phyloP scores from a whole-genome alignment of 371 early-diverging fungal genomes.

The Caulochytrium protostelioides region DNA sequence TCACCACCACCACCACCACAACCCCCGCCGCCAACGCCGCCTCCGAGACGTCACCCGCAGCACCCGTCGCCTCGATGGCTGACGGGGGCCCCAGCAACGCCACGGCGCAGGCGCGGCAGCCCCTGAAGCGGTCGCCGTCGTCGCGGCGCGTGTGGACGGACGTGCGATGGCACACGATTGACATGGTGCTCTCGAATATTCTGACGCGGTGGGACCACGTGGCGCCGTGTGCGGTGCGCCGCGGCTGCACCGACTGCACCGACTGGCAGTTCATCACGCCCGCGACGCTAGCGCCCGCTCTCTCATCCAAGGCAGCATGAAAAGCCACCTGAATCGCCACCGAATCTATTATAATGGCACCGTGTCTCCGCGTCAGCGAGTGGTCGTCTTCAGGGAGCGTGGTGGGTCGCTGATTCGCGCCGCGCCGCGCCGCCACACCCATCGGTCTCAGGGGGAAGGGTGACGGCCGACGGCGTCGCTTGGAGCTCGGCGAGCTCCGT shows the following conservation, averaged over 20 bases:
- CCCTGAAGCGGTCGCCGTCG: neutral
- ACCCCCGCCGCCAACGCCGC: conserved; percentile 14
- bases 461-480: no score
- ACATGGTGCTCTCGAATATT: conserved; percentile 54
- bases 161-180: conserved; percentile 53
- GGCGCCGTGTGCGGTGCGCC: conserved; percentile 28
- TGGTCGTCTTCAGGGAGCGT: no score
- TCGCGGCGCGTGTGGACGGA: conserved; percentile 36
- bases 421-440: no score
- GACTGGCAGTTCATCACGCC: conserved; percentile 49
- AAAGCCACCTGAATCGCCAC: no score
- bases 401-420: no score
- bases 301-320: no score
- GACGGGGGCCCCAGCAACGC: neutral
- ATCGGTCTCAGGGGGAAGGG: no score
- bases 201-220: conserved; percentile 32
- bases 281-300: no score
- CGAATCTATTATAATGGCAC: no score
- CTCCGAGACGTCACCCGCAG: conserved; percentile 38
- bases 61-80: conserved; percentile 6
- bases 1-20: conserved; percentile 9
- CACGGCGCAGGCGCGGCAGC: neutral
- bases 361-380: no score
- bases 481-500: no score
- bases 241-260: conserved; percentile 49